Evolutionary conservation across 192 early-diverging fungal species (phyloP).

Genomic region (Cladochytrium replicatum): DNA sequence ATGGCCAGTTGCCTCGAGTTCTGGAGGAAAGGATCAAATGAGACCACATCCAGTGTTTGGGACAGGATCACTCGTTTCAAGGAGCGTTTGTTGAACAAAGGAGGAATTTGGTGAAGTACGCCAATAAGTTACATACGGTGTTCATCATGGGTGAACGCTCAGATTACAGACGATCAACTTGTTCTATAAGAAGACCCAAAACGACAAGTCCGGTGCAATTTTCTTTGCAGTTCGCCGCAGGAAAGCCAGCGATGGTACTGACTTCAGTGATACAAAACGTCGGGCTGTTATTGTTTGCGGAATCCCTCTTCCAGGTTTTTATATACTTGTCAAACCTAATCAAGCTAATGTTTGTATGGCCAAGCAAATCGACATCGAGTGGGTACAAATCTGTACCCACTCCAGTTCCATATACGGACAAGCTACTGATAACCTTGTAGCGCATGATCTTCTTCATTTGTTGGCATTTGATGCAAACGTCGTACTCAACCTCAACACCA

Average conservation of each 20-base stretch:
- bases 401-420: too few species aligned
- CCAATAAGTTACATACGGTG: too few species aligned
- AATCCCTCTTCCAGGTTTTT: constrained; percentile 45
- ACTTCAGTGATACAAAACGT: constrained; percentile 56
- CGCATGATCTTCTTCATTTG: too few species aligned
- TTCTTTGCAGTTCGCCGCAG: constrained; percentile 65
- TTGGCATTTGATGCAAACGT: too few species aligned
- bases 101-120: constrained; percentile 30
- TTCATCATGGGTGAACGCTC: constrained; percentile 9
- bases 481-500: too few species aligned
- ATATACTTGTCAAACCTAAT: too few species aligned
- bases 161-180: constrained; percentile 29
- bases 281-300: constrained; percentile 57
- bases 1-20: constrained; percentile 28
- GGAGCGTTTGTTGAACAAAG: constrained; percentile 37
- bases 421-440: too few species aligned
- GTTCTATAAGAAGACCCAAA: constrained; percentile 33
- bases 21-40: constrained; percentile 21
- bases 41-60: constrained; percentile 9
- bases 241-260: constrained; percentile 64
- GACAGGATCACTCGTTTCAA: constrained; percentile 26
- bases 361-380: too few species aligned
- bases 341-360: too few species aligned
- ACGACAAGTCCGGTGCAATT: constrained; percentile 30
- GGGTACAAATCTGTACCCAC: too few species aligned